Base-by-base conservation (phyloP, 495 filamentous ascomycete genomes). In the Neurospora sp. region DNA sequence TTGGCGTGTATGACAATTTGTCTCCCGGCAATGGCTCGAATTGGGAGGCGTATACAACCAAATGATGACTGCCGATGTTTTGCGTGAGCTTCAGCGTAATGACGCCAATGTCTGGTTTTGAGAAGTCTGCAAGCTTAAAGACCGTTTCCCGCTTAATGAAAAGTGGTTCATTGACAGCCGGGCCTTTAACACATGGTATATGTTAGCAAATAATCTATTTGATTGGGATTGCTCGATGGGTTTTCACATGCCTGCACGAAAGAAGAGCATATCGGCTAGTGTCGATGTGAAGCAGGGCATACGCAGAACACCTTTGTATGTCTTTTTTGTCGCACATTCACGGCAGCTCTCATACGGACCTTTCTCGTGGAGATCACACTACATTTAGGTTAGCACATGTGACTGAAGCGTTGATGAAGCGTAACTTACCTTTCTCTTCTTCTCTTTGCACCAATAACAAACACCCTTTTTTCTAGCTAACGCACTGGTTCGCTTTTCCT, bases 21-120 rank as follows among this genome's bases (percentile, higher is more conserved):
- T 81, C 79, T 2, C 42, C 72, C 9, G 74, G 73, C 9, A 70
- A 12, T 3, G 79, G 79, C 8, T 44, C 39, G 31, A 79, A 81
- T 68, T 79, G 75, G 40, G 78, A 78, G 40, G 73, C 79, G 41
- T 81, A 78, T 37, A 81, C 75, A 1, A 73, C 78, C 18, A 81
- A 61, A 8, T 45, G 68, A 31, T 81, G 78, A 6, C 22, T 8
- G 4, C 78, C 79, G 3, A 77, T 73, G 8, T 72, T 70, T 48
- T 81, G 79, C 0, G 76, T 81, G 4, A 81, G 78, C 10, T 72
- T 42, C 18, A 81, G 18, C 8, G 45, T 76, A 12, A 59, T 70
- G 35, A 77, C 73, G 7, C 68, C 45, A 14, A 76, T 75, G 9
- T 78, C 68, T 1, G 72, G 74, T 59, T 74, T 74, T 9, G 78